These are phyloP conservation scores for Asterella californica DNA, from an alignment of 225 moss, liverwort and hornwort species.

Conservation along the genomic window DNA sequence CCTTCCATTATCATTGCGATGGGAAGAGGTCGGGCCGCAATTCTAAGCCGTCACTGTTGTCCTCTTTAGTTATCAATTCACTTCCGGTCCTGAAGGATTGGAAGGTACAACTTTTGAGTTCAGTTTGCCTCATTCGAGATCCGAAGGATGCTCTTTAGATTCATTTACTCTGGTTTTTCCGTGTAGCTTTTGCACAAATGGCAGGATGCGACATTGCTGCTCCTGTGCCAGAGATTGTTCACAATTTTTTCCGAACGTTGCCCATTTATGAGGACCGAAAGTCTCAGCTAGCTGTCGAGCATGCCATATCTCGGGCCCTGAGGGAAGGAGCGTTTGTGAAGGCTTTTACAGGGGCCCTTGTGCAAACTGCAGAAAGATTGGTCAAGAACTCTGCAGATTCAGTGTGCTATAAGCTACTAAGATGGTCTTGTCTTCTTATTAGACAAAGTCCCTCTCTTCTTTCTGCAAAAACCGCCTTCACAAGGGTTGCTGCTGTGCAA, in stretches of 20 bases:
- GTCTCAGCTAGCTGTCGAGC: slow-evolving; percentile 78
- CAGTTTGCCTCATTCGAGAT: too few relatives aligned
- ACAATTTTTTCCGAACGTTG: slow-evolving; percentile 38
- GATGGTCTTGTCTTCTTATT: slow-evolving; percentile 90
- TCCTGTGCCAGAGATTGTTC: slow-evolving; percentile 35
- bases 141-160: too few relatives aligned
- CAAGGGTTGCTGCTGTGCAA: slow-evolving; percentile 72
- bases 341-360: slow-evolving; percentile 74
- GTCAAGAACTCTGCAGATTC: slow-evolving; percentile 54
- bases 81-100: too few relatives aligned
- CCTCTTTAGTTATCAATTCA: too few relatives aligned
- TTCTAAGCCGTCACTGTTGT: too few relatives aligned
- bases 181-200: slow-evolving; percentile 1
- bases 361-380: slow-evolving; percentile 67
- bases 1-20: too few relatives aligned
- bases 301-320: slow-evolving; percentile 56
- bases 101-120: too few relatives aligned
- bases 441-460: slow-evolving; percentile 61
- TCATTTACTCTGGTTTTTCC: neutral
- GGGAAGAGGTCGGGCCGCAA: too few relatives aligned
- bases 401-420: slow-evolving; percentile 73
- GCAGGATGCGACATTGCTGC: slow-evolving; percentile 33
- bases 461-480: slow-evolving; percentile 73
- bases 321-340: slow-evolving; percentile 77
- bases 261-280: slow-evolving; percentile 43